Percentiles rank a stretch among this genome's conserved stretches.
Evolutionary conservation across 2,329 filamentous ascomycete species (phyloP).

Genomic region (Orbilia ellipsospora): DNA sequence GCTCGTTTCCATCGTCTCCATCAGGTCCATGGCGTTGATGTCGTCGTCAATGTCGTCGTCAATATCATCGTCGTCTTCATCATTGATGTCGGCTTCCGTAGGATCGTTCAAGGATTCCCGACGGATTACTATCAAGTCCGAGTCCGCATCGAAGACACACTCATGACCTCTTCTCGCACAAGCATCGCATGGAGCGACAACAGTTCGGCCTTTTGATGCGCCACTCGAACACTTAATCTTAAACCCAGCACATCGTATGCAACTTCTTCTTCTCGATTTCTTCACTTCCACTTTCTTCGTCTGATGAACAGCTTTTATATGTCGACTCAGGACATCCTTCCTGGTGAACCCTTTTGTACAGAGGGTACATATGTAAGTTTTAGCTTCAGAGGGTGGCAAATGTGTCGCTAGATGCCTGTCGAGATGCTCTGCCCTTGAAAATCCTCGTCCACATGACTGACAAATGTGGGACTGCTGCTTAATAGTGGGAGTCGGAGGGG

Average conservation of each 20-base stretch:
- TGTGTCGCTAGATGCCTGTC: conserved; percentile 59
- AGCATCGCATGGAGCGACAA: conserved; percentile 59
- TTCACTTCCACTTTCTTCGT: conserved; percentile 58
- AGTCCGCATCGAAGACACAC: conserved; percentile 59
- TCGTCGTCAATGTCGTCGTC: conserved; percentile 57
- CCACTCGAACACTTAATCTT: conserved; percentile 60
- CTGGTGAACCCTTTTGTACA: conserved; percentile 59
- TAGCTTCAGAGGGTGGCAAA: conserved; percentile 58
- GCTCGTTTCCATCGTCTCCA: conserved; percentile 44
- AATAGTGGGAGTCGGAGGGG: conserved; percentile 48
- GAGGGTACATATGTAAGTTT: conserved; percentile 58
- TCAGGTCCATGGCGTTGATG: conserved; percentile 47
- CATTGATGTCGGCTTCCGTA: conserved; percentile 50
- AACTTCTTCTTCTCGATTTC: conserved; percentile 58
- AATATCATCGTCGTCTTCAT: conserved; percentile 53
- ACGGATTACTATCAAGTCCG: conserved; percentile 47
- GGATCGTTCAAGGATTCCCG: conserved; percentile 47
- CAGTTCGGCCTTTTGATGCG: conserved; percentile 57
- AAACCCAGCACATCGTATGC: conserved; percentile 59
- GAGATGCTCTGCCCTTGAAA: conserved; percentile 59
- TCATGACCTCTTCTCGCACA: conserved; percentile 58
- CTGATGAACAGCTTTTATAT: conserved; percentile 59
- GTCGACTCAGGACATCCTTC: conserved; percentile 59
- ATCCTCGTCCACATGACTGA: conserved; percentile 58
- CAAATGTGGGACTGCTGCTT: conserved; percentile 57